Percentiles rank a stretch among this genome's conserved stretches.
These are phyloP conservation scores for Mesembryanthemum crystallinum DNA, from an alignment of 148 eudicot genomes.

Conservation along the genomic window DNA sequence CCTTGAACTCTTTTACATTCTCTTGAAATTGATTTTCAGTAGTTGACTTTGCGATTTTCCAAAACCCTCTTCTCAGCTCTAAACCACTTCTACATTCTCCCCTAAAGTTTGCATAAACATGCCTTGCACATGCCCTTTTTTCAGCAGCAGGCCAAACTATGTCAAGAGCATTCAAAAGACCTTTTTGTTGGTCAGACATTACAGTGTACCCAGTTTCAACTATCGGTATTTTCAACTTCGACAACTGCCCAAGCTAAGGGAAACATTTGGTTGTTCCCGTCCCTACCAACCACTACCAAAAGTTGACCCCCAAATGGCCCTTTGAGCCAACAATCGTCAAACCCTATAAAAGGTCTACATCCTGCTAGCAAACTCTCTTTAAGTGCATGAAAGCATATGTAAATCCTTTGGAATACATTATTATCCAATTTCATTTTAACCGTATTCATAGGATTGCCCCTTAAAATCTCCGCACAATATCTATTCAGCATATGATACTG, in stretches of 20 bases:
- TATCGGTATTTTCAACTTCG: neutral
- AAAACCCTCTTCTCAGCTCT: neutral
- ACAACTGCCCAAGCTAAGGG: neutral
- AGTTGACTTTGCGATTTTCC: neutral
- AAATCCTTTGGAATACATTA: no score
- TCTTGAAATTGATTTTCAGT: neutral
- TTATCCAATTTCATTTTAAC: no score
- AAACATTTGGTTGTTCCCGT: neutral
- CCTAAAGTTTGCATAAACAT: neutral
- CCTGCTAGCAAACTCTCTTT: neutral
- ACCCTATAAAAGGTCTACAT: constrained; percentile 7
- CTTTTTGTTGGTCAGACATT: neutral
- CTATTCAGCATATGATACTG: no score
- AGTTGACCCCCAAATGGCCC: neutral
- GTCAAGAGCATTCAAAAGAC: neutral
- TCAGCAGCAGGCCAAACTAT: neutral
- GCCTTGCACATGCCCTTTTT: neutral
- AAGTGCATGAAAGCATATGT: no score
- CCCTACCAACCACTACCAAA: neutral
- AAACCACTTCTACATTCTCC: neutral
- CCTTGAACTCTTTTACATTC: neutral
- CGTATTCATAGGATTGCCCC: no score
- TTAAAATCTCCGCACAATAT: no score
- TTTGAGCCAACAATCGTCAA: neutral
- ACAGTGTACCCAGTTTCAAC: neutral